Percentiles rank a stretch among this genome's conserved stretches.
Evolutionary conservation across 2,329 filamentous ascomycete species (phyloP).

Genomic region (Simplicillium aogashimaense): DNA sequence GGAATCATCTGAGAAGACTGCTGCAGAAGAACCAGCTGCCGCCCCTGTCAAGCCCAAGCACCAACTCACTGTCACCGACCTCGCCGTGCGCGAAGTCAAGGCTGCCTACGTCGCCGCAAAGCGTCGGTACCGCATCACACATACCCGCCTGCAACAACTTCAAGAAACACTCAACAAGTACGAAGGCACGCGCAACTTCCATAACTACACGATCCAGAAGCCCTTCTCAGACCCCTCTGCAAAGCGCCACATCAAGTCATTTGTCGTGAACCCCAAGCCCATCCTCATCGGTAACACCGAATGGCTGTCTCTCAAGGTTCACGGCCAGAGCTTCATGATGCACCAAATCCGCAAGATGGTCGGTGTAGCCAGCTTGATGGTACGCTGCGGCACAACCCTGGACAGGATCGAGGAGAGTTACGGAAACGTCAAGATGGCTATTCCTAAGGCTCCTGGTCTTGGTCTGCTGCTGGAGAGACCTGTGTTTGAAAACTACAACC

Average conservation of each 20-base stretch:
- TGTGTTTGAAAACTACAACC: slow-evolving; percentile 85
- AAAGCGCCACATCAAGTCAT: slow-evolving; percentile 87
- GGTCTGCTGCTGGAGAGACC: slow-evolving; percentile 83
- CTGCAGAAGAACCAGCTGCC: slow-evolving; percentile 10
- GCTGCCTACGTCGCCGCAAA: slow-evolving; percentile 74
- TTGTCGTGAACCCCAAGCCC: slow-evolving; percentile 64
- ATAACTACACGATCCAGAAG: slow-evolving; percentile 97
- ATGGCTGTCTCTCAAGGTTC: slow-evolving; percentile 92
- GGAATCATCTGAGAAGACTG: slow-evolving; percentile 11
- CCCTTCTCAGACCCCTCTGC: slow-evolving; percentile 69
- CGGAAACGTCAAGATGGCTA: slow-evolving; percentile 61
- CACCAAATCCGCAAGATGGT: slow-evolving; percentile 99
- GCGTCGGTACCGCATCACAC: slow-evolving; percentile 71
- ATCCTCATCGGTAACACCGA: slow-evolving; percentile 85
- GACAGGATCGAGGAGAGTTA: slow-evolving; percentile 68
- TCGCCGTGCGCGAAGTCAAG: slow-evolving; percentile 65
- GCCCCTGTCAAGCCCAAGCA: slow-evolving; percentile 27
- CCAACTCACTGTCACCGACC: slow-evolving; percentile 43
- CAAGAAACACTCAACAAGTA: slow-evolving; percentile 68
- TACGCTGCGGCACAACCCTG: slow-evolving; percentile 71
- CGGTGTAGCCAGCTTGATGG: slow-evolving; percentile 75
- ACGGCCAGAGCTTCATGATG: slow-evolving; percentile 99
- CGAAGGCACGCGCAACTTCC: slow-evolving; percentile 80
- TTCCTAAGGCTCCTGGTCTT: slow-evolving; percentile 87
- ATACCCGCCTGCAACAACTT: slow-evolving; percentile 60